Evolutionary conservation across 768 basidiomycete genomes (phyloP), one percentile per base, ranked within the genome.

Genomic region (Mycena filopes): DNA sequence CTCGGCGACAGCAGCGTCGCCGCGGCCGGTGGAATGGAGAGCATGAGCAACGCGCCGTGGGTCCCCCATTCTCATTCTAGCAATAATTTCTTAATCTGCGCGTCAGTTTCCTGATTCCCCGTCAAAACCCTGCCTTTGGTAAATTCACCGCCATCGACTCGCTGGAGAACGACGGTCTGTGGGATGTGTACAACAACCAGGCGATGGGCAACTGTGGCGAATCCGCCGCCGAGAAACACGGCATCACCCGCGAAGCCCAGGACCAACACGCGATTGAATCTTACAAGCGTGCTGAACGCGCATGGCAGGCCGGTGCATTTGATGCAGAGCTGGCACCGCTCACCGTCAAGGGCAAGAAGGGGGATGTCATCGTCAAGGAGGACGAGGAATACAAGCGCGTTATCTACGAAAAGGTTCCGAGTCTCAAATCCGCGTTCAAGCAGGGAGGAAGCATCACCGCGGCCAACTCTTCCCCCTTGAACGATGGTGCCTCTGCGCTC

Each of bases 151-250:
- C 95, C 43, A 89, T 82, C 67, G 98, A 99, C 78, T 92, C 96
- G 16, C 85, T 99, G 38, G 92, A 96, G 79, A 85, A 80, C 71
- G 98, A 99, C 72, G 98, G 96, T 70, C 92, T 99, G 53, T 93
- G 90, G 89, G 98, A 99, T 78, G 95, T 94, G 55, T 98, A 95
- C 87, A 96, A 98, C 85, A 90, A 98, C 80, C 93, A 95, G 75
- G 90, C 95, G 31, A 99, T 99, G 98, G 98, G 98, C 61, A 94
- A 94, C 85, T 99, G 97, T 76, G 97, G 89, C 71, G 98, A 99
- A 80, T 76, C 83, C 71, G 88, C 93, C 29, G 94, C 96, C 18
- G 87, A 85, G 69, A 96, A 96, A 78, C 83, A 90, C 77, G 79
- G 81, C 41, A 96, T 99, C 79, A 84, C 89, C 56, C 92, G 98